phyloP scores from a whole-genome alignment of 2,329 filamentous ascomycete genomes.

The Magnaporthales sp. region DNA sequence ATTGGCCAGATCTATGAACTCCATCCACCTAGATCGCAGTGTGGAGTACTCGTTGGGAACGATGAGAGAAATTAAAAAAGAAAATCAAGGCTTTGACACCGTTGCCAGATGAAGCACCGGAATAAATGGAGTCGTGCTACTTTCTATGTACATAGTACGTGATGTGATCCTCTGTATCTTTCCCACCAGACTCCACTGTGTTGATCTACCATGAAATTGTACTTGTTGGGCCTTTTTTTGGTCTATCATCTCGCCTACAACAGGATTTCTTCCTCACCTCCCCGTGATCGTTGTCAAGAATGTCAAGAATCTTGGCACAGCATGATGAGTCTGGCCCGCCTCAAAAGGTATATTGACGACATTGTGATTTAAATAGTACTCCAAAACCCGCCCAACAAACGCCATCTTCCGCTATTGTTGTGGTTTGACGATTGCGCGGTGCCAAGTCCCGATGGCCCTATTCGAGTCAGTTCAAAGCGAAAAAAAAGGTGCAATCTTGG shows the following conservation, averaged over 20 bases:
- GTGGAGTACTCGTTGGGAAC: background rate
- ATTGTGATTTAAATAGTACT: background rate
- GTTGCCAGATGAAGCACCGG: background rate
- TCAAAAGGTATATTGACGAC: background rate
- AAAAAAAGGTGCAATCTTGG: background rate
- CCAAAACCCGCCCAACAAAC: background rate
- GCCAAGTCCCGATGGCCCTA: background rate
- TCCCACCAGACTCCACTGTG: background rate
- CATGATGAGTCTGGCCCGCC: background rate
- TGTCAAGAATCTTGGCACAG: background rate
- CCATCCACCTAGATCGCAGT: background rate
- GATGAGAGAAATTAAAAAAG: background rate
- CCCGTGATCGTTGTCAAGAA: background rate
- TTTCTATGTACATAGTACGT: background rate
- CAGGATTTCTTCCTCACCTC: background rate
- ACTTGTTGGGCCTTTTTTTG: background rate
- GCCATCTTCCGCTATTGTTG: background rate
- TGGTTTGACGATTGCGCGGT: background rate
- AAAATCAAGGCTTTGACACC: background rate
- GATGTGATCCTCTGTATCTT: background rate
- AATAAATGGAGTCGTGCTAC: background rate
- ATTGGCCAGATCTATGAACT: background rate
- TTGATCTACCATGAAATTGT: background rate
- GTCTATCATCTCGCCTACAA: background rate
- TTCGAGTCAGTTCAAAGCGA: background rate